These are phyloP conservation scores for Rubroshorea leprosula DNA, from an alignment of 345 rosid genomes.

Conservation along the genomic window DNA sequence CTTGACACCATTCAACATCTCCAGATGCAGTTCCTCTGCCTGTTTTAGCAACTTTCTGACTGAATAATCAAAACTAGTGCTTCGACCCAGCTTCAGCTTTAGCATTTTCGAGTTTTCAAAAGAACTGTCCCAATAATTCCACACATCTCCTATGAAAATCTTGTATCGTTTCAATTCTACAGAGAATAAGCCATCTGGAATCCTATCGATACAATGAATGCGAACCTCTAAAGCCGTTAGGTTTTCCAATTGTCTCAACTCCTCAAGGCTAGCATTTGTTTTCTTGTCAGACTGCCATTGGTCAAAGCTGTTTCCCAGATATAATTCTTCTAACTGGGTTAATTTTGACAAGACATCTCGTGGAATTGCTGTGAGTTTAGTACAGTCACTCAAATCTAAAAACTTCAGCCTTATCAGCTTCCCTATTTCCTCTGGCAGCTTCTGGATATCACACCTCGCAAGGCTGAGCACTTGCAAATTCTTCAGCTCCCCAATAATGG, in stretches of 20 bases:
- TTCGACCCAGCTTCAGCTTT: not conserved
- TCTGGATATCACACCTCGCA: not conserved
- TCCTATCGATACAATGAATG: not conserved
- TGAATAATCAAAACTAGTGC: not conserved
- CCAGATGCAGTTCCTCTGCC: not conserved
- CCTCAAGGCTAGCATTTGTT: slow-evolving; percentile 18
- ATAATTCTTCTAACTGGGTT: slow-evolving; percentile 23
- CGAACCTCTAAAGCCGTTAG: slow-evolving; percentile 9
- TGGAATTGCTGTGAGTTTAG: not conserved
- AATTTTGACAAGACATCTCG: slow-evolving; percentile 8
- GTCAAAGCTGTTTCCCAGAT: not conserved
- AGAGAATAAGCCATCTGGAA: not conserved
- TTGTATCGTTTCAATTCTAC: not conserved
- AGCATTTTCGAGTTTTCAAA: not conserved
- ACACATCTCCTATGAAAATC: not conserved
- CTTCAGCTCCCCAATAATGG: slow-evolving; percentile 1
- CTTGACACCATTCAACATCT: not conserved
- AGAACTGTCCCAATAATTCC: not conserved
- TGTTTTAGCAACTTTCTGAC: not conserved
- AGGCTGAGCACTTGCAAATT: slow-evolving; percentile 16
- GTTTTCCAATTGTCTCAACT: slow-evolving; percentile 14
- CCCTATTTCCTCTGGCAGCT: slow-evolving; percentile 22
- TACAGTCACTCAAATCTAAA: slow-evolving; percentile 14
- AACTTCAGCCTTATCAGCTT: slow-evolving; percentile 8
- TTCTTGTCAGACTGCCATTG: slow-evolving; percentile 9